Percentiles rank a stretch among this genome's conserved stretches.
Evolutionary conservation across 2,329 filamentous ascomycete species (phyloP).

Genomic region (Lecanicillium sp.): DNA sequence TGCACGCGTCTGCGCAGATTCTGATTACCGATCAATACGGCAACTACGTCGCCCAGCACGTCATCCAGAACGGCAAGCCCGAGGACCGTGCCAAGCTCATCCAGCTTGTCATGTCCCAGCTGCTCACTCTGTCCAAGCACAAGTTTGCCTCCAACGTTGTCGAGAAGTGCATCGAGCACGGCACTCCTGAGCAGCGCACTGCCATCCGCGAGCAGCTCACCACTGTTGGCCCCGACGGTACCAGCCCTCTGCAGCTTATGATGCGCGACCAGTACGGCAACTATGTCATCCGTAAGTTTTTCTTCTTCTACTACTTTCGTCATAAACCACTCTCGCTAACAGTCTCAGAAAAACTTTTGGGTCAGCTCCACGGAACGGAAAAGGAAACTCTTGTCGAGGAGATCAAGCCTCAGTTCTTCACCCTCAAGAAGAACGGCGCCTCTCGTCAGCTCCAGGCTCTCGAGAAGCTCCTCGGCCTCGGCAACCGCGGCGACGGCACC

Average conservation of each 20-base stretch:
- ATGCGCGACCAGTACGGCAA: constrained; percentile 93
- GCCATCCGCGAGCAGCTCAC: constrained; percentile 62
- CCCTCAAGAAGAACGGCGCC: constrained; percentile 57
- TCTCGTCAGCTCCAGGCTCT: constrained; percentile 52
- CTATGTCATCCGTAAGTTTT: constrained; percentile 83
- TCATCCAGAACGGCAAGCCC: constrained; percentile 70
- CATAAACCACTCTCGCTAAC: constrained; percentile 17
- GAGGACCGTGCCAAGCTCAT: constrained; percentile 71
- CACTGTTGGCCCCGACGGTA: constrained; percentile 55
- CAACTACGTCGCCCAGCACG: constrained; percentile 93
- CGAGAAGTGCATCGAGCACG: constrained; percentile 78
- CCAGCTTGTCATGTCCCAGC: constrained; percentile 61
- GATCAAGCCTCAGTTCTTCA: constrained; percentile 55
- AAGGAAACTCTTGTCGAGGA: constrained; percentile 54
- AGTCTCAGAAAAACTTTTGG: constrained; percentile 71
- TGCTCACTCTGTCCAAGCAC: constrained; percentile 78
- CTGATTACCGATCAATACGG: constrained; percentile 86
- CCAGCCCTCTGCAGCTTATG: constrained; percentile 64
- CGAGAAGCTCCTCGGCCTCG: constrained; percentile 27
- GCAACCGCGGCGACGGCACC: constrained; percentile 26
- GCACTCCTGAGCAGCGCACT: constrained; percentile 61
- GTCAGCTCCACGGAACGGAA: constrained; percentile 54
- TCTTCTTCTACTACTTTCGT: constrained; percentile 21
- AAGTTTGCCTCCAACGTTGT: constrained; percentile 98
- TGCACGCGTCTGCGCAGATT: constrained; percentile 63